phyloP scores from a whole-genome alignment of 805 yeast species.

The Barnettozyma botsteinii region DNA sequence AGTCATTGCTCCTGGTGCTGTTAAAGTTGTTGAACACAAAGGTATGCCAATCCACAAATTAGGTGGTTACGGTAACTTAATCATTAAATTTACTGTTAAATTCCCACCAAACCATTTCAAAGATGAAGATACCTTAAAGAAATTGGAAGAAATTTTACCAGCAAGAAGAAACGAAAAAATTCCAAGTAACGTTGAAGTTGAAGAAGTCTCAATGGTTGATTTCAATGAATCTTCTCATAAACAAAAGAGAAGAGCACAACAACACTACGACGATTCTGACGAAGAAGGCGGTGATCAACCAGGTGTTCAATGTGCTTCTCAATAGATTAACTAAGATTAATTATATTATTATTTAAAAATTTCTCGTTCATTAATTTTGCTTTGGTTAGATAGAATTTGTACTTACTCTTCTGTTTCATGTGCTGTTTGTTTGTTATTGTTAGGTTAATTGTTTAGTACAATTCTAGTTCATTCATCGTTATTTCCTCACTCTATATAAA shows the following conservation, averaged over 20 bases:
- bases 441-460: too few species aligned
- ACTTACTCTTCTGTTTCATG: background rate
- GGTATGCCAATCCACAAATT: constrained; percentile 96
- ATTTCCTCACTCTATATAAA: too few species aligned
- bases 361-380: background rate
- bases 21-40: constrained; percentile 80
- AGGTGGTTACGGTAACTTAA: constrained; percentile 85
- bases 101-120: constrained; percentile 80
- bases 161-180: constrained; percentile 48
- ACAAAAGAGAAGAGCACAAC: constrained; percentile 31
- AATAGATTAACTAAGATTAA: constrained; percentile 35
- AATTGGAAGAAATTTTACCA: constrained; percentile 75
- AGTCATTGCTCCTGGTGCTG: constrained; percentile 76
- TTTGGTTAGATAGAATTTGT: background rate
- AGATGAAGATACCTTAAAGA: constrained; percentile 64
- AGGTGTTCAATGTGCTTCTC: constrained; percentile 93
- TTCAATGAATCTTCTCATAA: constrained; percentile 60
- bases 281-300: constrained; percentile 55
- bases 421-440: background rate
- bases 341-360: background rate
- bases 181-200: constrained; percentile 72
- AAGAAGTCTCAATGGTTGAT: constrained; percentile 70
- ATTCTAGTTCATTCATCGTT: too few species aligned
- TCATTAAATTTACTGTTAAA: constrained; percentile 77
- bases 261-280: constrained; percentile 53